Base-by-base conservation (phyloP, 208 protist genomes). In the Spongospora subterranea region DNA sequence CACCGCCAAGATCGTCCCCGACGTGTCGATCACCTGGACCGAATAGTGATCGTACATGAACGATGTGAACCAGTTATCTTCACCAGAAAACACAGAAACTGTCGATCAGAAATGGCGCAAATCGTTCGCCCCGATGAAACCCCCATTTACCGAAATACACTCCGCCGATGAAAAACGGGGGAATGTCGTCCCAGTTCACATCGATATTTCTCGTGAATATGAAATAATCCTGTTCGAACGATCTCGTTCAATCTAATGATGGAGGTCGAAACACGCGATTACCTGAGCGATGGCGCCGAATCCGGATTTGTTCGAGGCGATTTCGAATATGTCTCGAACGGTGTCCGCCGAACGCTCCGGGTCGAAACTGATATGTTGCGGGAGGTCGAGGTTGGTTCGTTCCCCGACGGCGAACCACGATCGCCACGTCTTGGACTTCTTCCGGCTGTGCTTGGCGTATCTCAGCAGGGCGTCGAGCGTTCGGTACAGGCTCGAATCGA, bases 161-260 rank as follows among this genome's bases (percentile, higher is more conserved):
- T 20, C 71, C 71, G n/a, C 71, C 71, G 6, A 82, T 82, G n/a
- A 82, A 82, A 43, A 82, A 82, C 35, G 71, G 71, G 13, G 71
- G 71, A 35, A 82, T 82, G 17, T 43, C 11, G 35, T 82, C n/a
- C 71, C 71, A 82, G n/a, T 45, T n/a, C 17, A 82, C 13, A 39
- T 6, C 17, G n/a, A 82, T 6, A 82, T 82, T n/a, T 45, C 71
- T 6, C n/a, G 71, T 82, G n/a, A 82, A 82, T 35, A 82, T 82
- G 40, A 82, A 82, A 43, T 82, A 82, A 82, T 82, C 71, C 71
- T 82, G 71, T 82, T n/a, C 17, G 17, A 35, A 43, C 6, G 6
- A n/a, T 39, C 6, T 82, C 17, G n/a, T 6, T 43, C 6, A n/a
- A 35, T 35, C 6, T 40, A 40, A 20, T 6, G 17, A 40, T 35